These are phyloP conservation scores for Polyporus arcularius DNA, from an alignment of 768 basidiomycete genomes.

Conservation along the genomic window DNA sequence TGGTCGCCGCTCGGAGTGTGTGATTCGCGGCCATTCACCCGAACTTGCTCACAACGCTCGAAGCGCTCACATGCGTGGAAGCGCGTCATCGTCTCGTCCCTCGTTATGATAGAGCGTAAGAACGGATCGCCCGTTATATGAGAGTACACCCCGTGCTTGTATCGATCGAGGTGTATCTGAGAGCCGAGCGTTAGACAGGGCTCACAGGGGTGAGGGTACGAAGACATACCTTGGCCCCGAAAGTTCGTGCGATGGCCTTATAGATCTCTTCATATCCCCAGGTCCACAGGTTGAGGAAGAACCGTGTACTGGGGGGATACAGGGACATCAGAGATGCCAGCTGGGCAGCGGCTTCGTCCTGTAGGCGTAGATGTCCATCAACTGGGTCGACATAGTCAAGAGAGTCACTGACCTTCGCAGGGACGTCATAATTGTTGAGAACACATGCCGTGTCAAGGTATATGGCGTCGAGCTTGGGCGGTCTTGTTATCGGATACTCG, in stretches of 20 bases:
- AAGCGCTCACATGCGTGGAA: conserved; percentile 96
- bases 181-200: background rate
- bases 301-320: conserved; percentile 65
- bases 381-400: background rate
- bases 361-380: background rate
- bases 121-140: conserved; percentile 56
- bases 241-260: conserved; percentile 69
- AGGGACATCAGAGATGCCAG: conserved; percentile 69
- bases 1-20: conserved; percentile 42
- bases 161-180: conserved; percentile 89
- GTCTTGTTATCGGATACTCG: background rate
- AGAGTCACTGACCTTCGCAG: conserved; percentile 11
- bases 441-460: conserved; percentile 29
- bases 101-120: conserved; percentile 59
- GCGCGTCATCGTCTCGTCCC: conserved; percentile 61
- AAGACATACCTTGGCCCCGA: conserved; percentile 56
- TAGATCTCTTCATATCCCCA: conserved; percentile 95
- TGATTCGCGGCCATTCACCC: conserved; percentile 42
- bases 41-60: conserved; percentile 66
- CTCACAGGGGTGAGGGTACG: background rate
- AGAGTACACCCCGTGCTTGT: conserved; percentile 74
- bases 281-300: conserved; percentile 94
- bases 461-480: conserved; percentile 24
- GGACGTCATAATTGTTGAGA: conserved; percentile 16
- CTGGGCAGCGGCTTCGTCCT: conserved; percentile 69